Conservation (phyloP, 371 early-diverging fungal species). For the Mucor racemosus region DNA sequence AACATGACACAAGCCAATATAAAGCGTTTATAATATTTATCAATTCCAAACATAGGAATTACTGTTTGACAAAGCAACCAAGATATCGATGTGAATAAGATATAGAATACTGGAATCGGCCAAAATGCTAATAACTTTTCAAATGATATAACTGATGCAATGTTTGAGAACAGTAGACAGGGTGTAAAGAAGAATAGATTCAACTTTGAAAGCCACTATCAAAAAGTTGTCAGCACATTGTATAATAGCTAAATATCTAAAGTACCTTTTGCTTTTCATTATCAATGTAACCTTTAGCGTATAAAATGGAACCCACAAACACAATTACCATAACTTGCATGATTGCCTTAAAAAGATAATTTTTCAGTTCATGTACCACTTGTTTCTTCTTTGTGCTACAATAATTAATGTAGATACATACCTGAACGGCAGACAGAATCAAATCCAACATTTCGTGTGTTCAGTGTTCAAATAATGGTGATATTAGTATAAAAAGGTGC, state of each 20-base stretch:
- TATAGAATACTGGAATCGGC: constrained; percentile 73
- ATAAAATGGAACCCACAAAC: constrained; percentile 53
- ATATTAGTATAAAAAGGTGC: not conserved
- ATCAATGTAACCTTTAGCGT: constrained; percentile 54
- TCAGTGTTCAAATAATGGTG: not conserved
- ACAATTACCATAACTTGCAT: constrained; percentile 65
- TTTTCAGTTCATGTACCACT: not conserved
- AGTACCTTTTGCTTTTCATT: constrained; percentile 62
- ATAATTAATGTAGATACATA: constrained; percentile 1
- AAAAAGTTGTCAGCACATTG: too few species aligned
- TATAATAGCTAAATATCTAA: constrained; percentile 1
- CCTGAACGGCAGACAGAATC: constrained; percentile 28
- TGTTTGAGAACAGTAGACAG: constrained; percentile 68
- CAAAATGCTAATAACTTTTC: constrained; percentile 67
- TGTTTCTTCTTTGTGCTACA: not conserved
- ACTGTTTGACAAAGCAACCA: constrained; percentile 33
- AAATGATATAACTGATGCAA: constrained; percentile 65
- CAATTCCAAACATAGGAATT: constrained; percentile 52
- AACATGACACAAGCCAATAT: constrained; percentile 71
- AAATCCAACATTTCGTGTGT: constrained; percentile 21
- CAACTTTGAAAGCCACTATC: constrained; percentile 65
- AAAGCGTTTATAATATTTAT: constrained; percentile 57
- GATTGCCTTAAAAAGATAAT: constrained; percentile 47
- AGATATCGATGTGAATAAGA: constrained; percentile 42
- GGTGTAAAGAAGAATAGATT: constrained; percentile 73